Percentiles rank a stretch among this genome's conserved stretches.
Conservation (phyloP, 768 basidiomycete species). For the Tylopilus balloui region DNA sequence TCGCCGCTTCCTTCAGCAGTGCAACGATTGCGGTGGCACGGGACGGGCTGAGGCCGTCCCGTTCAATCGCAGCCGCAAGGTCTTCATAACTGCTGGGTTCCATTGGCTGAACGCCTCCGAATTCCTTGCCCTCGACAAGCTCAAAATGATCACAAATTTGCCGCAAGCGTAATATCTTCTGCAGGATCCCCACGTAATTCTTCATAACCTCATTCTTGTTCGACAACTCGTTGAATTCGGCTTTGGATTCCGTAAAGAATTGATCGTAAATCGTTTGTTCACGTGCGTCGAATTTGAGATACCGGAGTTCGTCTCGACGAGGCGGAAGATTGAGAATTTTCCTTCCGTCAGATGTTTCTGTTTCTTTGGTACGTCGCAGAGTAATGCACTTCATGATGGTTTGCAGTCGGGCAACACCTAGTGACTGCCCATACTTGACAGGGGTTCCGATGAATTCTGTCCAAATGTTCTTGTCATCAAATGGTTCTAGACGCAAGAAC, state of each 20-base stretch:
- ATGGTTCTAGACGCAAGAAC: slow-evolving; percentile 86
- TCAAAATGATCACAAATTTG: slow-evolving; percentile 98
- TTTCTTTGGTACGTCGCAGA: slow-evolving; percentile 93
- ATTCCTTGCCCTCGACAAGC: slow-evolving; percentile 71
- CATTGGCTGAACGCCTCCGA: slow-evolving; percentile 40
- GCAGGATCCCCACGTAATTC: slow-evolving; percentile 96
- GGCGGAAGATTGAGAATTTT: slow-evolving; percentile 85
- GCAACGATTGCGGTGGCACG: slow-evolving; percentile 81
- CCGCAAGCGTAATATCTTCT: slow-evolving; percentile 91
- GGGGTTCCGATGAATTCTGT: slow-evolving; percentile 89
- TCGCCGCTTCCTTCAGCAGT: slow-evolving; percentile 81
- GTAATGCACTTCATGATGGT: slow-evolving; percentile 97
- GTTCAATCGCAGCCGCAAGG: slow-evolving; percentile 66
- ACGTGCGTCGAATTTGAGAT: slow-evolving; percentile 75
- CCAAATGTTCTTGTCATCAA: slow-evolving; percentile 92
- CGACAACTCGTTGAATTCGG: slow-evolving; percentile 83
- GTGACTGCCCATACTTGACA: slow-evolving; percentile 84
- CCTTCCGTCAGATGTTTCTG: slow-evolving; percentile 73
- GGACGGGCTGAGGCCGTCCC: slow-evolving; percentile 70
- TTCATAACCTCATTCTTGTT: slow-evolving; percentile 93
- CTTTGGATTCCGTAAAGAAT: slow-evolving; percentile 86
- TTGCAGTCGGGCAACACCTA: slow-evolving; percentile 91
- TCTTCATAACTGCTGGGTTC: slow-evolving; percentile 68
- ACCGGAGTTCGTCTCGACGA: slow-evolving; percentile 82
- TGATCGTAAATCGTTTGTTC: slow-evolving; percentile 86